Percentiles rank a stretch among this genome's conserved stretches.
Conservation (phyloP, 2,329 filamentous ascomycete genomes). For the Nemania abortiva region DNA sequence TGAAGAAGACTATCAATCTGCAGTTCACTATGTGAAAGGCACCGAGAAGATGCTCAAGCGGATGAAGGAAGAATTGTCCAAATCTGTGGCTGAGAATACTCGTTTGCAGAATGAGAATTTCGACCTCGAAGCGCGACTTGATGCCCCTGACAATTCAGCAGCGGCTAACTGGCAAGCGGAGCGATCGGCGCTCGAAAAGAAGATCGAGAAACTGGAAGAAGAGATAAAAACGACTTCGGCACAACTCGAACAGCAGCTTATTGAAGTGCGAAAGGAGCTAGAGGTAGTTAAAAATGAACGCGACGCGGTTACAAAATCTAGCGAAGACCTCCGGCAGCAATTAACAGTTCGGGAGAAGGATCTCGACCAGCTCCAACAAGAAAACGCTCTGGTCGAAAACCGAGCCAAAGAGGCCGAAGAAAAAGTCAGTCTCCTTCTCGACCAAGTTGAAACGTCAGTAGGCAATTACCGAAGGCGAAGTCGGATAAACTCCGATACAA, state of each 20-base stretch:
- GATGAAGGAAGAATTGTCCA: constrained; percentile 96
- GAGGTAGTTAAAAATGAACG: constrained; percentile 74
- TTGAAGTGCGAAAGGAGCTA: constrained; percentile 76
- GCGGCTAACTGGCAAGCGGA: constrained; percentile 80
- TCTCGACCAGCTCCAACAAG: constrained; percentile 83
- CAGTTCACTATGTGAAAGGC: constrained; percentile 97
- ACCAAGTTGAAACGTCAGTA: constrained; percentile 93
- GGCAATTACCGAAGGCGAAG: constrained; percentile 91
- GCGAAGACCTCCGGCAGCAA: constrained; percentile 67
- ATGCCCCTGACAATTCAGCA: constrained; percentile 54
- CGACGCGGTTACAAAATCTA: constrained; percentile 66
- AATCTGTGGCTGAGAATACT: constrained; percentile 88
- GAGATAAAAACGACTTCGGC: constrained; percentile 75
- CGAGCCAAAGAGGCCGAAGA: constrained; percentile 91
- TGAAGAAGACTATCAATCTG: constrained; percentile 97
- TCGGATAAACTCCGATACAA: constrained; percentile 66
- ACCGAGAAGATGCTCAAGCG: constrained; percentile 99
- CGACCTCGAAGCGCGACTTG: constrained; percentile 66
- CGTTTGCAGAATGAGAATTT: constrained; percentile 87
- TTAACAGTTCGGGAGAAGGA: constrained; percentile 73
- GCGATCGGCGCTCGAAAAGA: constrained; percentile 72
- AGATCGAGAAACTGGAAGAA: constrained; percentile 76
- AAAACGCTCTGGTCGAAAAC: constrained; percentile 84
- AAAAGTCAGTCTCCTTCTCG: constrained; percentile 90
- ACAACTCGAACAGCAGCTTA: constrained; percentile 78